Evolutionary conservation across 345 rosid genomes (phyloP).

Genomic region (Eucalyptus regnans): DNA sequence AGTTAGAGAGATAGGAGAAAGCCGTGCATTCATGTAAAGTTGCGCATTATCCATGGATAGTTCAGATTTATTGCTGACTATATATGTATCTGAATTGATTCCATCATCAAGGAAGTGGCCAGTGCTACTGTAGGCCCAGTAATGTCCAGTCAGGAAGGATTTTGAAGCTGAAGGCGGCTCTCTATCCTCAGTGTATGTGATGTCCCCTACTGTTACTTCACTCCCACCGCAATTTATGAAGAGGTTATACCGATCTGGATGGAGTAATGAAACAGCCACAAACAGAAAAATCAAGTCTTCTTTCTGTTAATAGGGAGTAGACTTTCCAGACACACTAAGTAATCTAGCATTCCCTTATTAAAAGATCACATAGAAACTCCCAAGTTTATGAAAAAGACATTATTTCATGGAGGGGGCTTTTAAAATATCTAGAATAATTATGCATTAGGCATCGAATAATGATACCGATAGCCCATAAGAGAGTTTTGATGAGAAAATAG

Average conservation of each 20-base stretch:
- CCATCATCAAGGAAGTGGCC: background rate
- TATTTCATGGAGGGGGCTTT: background rate
- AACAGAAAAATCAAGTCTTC: background rate
- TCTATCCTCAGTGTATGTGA: background rate
- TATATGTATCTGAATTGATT: background rate
- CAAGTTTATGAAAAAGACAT: background rate
- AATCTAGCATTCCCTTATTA: background rate
- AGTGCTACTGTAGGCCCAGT: background rate
- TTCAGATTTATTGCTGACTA: background rate
- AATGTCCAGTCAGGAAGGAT: background rate
- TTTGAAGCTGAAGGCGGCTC: background rate
- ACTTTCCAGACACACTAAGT: background rate
- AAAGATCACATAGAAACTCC: background rate
- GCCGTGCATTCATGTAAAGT: background rate
- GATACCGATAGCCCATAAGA: background rate
- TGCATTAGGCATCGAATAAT: background rate
- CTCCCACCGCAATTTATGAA: conserved; percentile 2
- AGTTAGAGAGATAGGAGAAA: background rate
- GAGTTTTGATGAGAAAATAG: background rate
- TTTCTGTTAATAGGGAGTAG: background rate
- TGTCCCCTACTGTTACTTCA: background rate
- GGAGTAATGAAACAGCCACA: background rate
- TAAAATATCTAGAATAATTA: background rate
- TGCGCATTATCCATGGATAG: background rate
- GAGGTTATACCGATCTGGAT: background rate